These are phyloP conservation scores for Cyberlindnera amylophila DNA, from an alignment of 805 yeast genomes.

Conservation along the genomic window DNA sequence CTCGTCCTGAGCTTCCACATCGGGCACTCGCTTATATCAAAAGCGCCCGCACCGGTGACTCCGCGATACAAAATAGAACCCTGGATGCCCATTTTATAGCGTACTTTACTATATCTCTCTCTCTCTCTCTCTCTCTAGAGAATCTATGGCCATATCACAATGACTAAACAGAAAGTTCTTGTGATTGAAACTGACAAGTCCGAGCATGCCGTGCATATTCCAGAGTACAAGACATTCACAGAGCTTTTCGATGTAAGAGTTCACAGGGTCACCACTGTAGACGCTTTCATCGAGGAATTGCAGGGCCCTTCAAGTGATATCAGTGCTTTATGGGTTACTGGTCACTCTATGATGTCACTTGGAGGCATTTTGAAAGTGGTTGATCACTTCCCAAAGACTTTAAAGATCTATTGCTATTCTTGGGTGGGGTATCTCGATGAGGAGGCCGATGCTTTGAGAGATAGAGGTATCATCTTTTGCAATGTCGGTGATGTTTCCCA, in stretches of 20 bases:
- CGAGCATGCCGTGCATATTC: slow-evolving; percentile 43
- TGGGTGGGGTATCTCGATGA: slow-evolving; percentile 60
- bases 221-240: slow-evolving; percentile 43
- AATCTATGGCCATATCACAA: neutral
- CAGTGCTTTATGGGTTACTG: slow-evolving; percentile 53
- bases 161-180: slow-evolving; percentile 27
- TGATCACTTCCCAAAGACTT: slow-evolving; percentile 41
- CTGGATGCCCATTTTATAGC: too few relatives aligned
- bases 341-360: slow-evolving; percentile 43
- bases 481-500: slow-evolving; percentile 49
- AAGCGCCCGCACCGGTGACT: too few relatives aligned
- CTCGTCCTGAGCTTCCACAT: slow-evolving; percentile 1
- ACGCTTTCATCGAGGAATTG: slow-evolving; percentile 40
- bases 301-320: slow-evolving; percentile 36
- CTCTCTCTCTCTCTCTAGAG: neutral
- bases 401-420: slow-evolving; percentile 49
- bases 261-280: slow-evolving; percentile 38
- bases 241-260: slow-evolving; percentile 36
- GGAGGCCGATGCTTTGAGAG: slow-evolving; percentile 41
- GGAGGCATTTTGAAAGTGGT: slow-evolving; percentile 40
- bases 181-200: slow-evolving; percentile 35
- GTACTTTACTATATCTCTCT: too few relatives aligned
- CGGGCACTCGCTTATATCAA: neutral
- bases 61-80: too few relatives aligned
- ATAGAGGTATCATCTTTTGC: slow-evolving; percentile 51